phyloP scores from a whole-genome alignment of 2,329 filamentous ascomycete genomes.

The Apiospora arundinis region DNA sequence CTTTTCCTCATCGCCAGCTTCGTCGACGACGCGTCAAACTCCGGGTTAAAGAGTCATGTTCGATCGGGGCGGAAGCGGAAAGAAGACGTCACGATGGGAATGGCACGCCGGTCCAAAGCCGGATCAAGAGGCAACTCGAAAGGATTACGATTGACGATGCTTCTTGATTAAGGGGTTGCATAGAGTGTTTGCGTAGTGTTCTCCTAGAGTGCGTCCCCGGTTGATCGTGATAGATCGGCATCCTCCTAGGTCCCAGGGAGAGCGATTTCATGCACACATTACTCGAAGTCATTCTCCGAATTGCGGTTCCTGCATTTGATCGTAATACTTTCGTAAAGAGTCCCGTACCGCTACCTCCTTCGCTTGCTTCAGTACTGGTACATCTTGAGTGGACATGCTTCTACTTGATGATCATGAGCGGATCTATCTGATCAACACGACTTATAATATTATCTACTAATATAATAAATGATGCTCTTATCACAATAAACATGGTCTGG shows the following conservation, averaged over 20 bases:
- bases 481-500: background rate
- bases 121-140: background rate
- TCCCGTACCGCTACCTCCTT: background rate
- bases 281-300: background rate
- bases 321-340: too few species aligned
- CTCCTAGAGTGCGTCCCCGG: background rate
- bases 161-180: background rate
- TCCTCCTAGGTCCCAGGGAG: background rate
- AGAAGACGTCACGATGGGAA: background rate
- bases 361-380: background rate
- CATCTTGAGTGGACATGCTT: background rate
- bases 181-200: background rate
- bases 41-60: constrained; percentile 1
- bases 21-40: background rate
- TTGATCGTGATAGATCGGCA: background rate
- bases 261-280: background rate
- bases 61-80: background rate
- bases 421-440: background rate
- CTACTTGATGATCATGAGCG: background rate
- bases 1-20: background rate
- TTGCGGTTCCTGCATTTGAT: background rate
- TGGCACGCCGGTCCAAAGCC: background rate
- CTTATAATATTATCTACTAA: background rate
- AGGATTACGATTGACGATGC: background rate
- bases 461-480: background rate